Evolutionary conservation across 2,329 filamentous ascomycete species (phyloP), one percentile per base, ranked within the genome.

Genomic region (Diaporthe sp.): DNA sequence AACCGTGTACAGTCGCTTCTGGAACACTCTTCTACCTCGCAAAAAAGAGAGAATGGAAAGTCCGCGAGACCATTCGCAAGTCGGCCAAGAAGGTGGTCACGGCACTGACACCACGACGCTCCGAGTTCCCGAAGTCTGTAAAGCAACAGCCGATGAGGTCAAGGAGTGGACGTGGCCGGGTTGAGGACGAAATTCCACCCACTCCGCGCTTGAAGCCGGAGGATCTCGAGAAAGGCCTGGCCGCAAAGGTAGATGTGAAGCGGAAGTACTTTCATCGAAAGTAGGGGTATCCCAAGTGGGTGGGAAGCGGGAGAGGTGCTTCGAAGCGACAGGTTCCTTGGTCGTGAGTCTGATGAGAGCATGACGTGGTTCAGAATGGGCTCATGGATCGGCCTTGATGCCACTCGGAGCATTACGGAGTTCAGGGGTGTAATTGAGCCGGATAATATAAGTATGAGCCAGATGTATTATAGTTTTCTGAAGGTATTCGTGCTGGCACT

Each of bases 21-120:
- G 90, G 92, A 3, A 85, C 91, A 3, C 90, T 97, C 39, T 97
- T 94, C 86, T 95, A 93, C 83, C 83, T 96, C 51, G 94, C 95
- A 73, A 97, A 97, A 88, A 95, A 95, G 86, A 91, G 92, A 63
- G 94, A 96, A 83, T 97, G 95, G 95, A 94, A 92, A 78, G 87
- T 97, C 79, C 91, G 92, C 75, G 91, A 94, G 81, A 93, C 89
- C 42, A 87, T 97, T 75, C 90, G 92, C 73, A 91, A 90, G 78
- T 95, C 94, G 1, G 91, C 91, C 44, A 88, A 87, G 77, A 91
- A 87, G 80, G 90, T 93, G 39, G 90, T 89, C 58, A 89, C 87
- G 5, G 91, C 88, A 7, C 86, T 93, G 73, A 93, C 91, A n/a
- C 91, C 91, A 8, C 86, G 91, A 65, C 87, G 91, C 74, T 84